phyloP scores from a whole-genome alignment of 495 filamentous ascomycete genomes.

The Penicillium manginii region DNA sequence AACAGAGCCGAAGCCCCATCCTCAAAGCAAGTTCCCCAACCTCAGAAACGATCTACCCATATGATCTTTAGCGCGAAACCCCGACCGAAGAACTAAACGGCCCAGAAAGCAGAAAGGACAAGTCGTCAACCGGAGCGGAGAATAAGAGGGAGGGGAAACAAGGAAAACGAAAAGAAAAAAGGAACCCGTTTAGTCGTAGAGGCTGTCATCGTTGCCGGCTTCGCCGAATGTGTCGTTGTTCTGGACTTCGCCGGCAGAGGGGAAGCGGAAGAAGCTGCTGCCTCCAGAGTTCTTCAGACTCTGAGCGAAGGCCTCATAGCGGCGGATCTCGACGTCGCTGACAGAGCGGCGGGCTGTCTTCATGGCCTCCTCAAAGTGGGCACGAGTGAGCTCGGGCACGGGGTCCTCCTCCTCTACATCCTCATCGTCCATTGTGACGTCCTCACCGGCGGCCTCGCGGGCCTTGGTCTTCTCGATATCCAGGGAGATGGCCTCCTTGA shows the following conservation, averaged over 20 bases:
- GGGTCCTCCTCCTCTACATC: constrained; percentile 83
- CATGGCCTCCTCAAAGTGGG: constrained; percentile 99
- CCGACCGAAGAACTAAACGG: constrained; percentile 15
- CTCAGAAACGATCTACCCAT: constrained; percentile 27
- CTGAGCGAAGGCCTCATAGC: constrained; percentile 98
- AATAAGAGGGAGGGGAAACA: constrained; percentile 10
- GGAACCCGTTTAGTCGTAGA: constrained; percentile 64
- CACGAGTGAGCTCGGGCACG: constrained; percentile 93
- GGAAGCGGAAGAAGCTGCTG: constrained; percentile 97
- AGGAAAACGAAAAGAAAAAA: constrained; percentile 18
- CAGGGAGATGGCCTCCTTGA: constrained; percentile 90
- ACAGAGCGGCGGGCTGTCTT: constrained; percentile 88
- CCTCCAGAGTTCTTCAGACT: constrained; percentile 97
- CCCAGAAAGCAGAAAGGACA: constrained; percentile 25
- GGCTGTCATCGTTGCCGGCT: constrained; percentile 85
- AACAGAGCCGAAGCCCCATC: constrained; percentile 7
- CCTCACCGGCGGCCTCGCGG: constrained; percentile 83
- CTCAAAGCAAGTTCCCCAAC: constrained; percentile 20
- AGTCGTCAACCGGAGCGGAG: constrained; percentile 24
- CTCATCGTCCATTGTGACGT: constrained; percentile 77
- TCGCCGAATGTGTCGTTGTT: constrained; percentile 74
- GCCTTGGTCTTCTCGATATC: constrained; percentile 89
- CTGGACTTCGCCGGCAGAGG: constrained; percentile 65
- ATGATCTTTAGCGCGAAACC: constrained; percentile 20
- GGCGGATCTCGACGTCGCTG: constrained; percentile 92